Conservation (phyloP, 2,329 filamentous ascomycete genomes). For the Neocatenulostroma microsporum region DNA sequence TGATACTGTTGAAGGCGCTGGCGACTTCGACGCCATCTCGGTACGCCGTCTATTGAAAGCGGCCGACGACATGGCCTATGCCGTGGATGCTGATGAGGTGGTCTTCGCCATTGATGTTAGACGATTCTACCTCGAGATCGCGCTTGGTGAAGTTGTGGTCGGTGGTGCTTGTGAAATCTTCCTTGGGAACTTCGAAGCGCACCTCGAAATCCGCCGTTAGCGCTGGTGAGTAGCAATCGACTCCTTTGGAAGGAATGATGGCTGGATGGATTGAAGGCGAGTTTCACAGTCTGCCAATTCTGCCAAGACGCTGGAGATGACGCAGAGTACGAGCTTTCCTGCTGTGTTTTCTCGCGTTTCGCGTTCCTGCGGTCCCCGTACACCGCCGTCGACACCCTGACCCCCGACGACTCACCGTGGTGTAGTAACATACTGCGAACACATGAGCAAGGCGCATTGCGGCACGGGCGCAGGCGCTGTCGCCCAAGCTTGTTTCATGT, state of each 20-base stretch:
- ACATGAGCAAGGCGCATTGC: too few relatives aligned
- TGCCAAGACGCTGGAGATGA: too few relatives aligned
- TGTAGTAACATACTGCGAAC: too few relatives aligned
- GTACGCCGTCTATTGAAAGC: slow-evolving; percentile 2
- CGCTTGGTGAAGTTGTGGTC: slow-evolving; percentile 1
- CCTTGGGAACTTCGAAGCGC: slow-evolving; percentile 1
- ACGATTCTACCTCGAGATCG: slow-evolving; percentile 1
- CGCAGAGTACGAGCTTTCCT: too few relatives aligned
- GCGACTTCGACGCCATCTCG: slow-evolving; percentile 2
- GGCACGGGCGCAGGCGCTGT: too few relatives aligned
- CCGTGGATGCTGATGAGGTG: slow-evolving; percentile 4
- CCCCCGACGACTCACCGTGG: too few relatives aligned
- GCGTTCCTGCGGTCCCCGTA: too few relatives aligned
- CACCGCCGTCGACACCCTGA: too few relatives aligned
- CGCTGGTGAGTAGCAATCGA: slow-evolving; percentile 4
- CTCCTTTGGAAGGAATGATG: not conserved
- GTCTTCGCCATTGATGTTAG: not conserved
- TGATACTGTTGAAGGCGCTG: not conserved
- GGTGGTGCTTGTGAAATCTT: not conserved
- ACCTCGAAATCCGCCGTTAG: slow-evolving; percentile 1
- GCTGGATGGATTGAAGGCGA: too few relatives aligned
- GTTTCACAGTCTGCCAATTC: too few relatives aligned
- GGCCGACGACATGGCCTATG: slow-evolving; percentile 2
- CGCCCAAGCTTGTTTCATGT: too few relatives aligned
- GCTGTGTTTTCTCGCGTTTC: too few relatives aligned